phyloP scores from a whole-genome alignment of 495 filamentous ascomycete species.

The Daldinia caldariorum region DNA sequence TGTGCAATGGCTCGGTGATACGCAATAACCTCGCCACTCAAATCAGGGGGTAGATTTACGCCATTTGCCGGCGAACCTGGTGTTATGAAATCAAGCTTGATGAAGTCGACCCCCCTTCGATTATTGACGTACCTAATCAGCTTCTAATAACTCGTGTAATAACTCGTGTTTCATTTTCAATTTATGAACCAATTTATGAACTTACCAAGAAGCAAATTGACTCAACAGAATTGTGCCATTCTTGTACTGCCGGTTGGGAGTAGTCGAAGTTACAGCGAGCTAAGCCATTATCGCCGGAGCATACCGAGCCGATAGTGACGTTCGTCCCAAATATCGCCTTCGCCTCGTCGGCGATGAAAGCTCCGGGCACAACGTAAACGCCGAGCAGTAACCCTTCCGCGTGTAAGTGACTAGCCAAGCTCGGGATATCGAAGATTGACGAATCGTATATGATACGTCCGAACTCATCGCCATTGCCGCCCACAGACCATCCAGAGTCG shows the following conservation, averaged over 20 bases:
- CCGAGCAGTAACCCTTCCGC: constrained; percentile 43
- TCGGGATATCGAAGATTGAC: constrained; percentile 36
- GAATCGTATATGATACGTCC: constrained; percentile 45
- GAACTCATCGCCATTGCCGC: constrained; percentile 40
- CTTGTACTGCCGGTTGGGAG: constrained; percentile 39
- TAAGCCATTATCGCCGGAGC: constrained; percentile 41
- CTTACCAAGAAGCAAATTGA: constrained; percentile 40
- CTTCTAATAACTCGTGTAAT: no score
- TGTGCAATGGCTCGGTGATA: constrained; percentile 46
- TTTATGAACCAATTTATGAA: no score
- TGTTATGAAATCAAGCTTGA: constrained; percentile 48
- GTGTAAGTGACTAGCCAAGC: constrained; percentile 40
- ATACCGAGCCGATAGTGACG: constrained; percentile 42
- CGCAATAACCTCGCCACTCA: constrained; percentile 35
- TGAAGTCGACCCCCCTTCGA: constrained; percentile 43
- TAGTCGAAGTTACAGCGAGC: constrained; percentile 46
- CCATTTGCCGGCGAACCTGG: constrained; percentile 44
- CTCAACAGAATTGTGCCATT: constrained; percentile 48
- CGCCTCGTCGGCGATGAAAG: constrained; percentile 34
- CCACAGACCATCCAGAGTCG: constrained; percentile 46
- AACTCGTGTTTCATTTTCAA: no score
- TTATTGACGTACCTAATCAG: constrained; percentile 1
- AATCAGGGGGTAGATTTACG: constrained; percentile 38
- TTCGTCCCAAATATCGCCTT: constrained; percentile 45
- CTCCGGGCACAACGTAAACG: constrained; percentile 47